Percentiles rank a stretch among this genome's conserved stretches.
These are phyloP conservation scores for Letharia columbiana DNA, from an alignment of 495 filamentous ascomycete genomes.

Conservation along the genomic window DNA sequence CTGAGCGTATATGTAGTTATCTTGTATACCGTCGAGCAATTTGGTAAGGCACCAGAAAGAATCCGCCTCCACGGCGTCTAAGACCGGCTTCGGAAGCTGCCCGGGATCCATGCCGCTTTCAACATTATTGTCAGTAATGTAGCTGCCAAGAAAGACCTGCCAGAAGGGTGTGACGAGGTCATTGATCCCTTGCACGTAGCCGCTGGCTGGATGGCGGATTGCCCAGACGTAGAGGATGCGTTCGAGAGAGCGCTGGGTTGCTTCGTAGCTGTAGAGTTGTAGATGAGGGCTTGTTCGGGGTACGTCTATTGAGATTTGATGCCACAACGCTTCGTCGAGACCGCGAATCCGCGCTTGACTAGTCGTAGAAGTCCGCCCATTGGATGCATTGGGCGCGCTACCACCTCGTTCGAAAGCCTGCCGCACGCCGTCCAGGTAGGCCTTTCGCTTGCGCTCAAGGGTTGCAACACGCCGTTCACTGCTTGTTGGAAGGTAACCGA, in stretches of 20 bases:
- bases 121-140: conserved; percentile 87
- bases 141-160: conserved; percentile 90
- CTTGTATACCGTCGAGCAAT: conserved; percentile 92
- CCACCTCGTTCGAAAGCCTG: conserved; percentile 81
- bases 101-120: conserved; percentile 94
- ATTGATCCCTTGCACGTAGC: conserved; percentile 98
- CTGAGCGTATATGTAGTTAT: conserved; percentile 97
- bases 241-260: conserved; percentile 87
- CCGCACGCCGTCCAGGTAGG: conserved; percentile 90
- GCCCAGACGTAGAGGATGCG: conserved; percentile 97
- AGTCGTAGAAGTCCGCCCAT: conserved; percentile 33
- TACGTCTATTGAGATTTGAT: conserved; percentile 98
- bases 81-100: conserved; percentile 77
- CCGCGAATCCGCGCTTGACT: conserved; percentile 54
- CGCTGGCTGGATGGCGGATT: conserved; percentile 90
- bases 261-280: conserved; percentile 88
- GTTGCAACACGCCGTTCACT: conserved; percentile 84
- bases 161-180: conserved; percentile 96
- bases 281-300: conserved; percentile 95
- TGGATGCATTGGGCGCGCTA: conserved; percentile 26
- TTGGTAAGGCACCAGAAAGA: conserved; percentile 98
- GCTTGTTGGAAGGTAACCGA: conserved; percentile 91
- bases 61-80: conserved; percentile 96
- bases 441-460: conserved; percentile 89
- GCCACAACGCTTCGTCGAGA: conserved; percentile 92